Evolutionary conservation across 1,139 yeast species (phyloP), one percentile per base, ranked within the genome.

Genomic region (Geotrichum histeridarum): DNA sequence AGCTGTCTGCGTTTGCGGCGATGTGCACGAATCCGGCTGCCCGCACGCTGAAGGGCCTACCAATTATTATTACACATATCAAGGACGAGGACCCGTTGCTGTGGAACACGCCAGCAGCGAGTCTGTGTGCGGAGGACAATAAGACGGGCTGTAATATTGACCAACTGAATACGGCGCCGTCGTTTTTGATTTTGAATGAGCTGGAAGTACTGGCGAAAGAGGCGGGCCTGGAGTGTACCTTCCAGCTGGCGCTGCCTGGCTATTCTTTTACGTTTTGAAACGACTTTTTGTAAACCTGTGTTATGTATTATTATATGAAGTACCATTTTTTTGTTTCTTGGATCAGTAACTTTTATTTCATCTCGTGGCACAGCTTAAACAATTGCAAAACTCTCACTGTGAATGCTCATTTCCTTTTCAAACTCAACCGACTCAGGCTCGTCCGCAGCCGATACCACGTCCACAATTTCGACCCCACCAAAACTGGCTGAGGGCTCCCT

Each of bases 31-130:
- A 32, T 39, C 30, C 53, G 11, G 50, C 48, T 1, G 17, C 33
- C 48, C 50, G 18, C 36, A 37, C 54, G 32, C 67, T 84, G 15
- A 55, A 67, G 12, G 81, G 76, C 0, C 65, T 89, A 14, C 75
- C 81, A 42, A 70, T 88, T 3, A 70, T 87, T 1, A 75, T 89
- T 1, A 83, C 84, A 4, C 97, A 89, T 64, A 81, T 89, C 35
- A 89, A 89, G 66, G 90, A 84, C 22, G 62, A 62, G 36, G 56
- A 56, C 38, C 58, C 57, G 6, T 31, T 54, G 8, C 43, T 43
- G 27, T 48, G 51, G 48, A 48, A 48, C 31, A 48, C 55, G 8
- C 48, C 53, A 43, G 58, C 44, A 27, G 42, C 53, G n/a, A 50
- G 45, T 12, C 43, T 17, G 14, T 53, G 58, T 11, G n/a, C 18